These are phyloP conservation scores for Komagataella mondaviorum DNA, from an alignment of 805 yeast species.

Conservation along the genomic window DNA sequence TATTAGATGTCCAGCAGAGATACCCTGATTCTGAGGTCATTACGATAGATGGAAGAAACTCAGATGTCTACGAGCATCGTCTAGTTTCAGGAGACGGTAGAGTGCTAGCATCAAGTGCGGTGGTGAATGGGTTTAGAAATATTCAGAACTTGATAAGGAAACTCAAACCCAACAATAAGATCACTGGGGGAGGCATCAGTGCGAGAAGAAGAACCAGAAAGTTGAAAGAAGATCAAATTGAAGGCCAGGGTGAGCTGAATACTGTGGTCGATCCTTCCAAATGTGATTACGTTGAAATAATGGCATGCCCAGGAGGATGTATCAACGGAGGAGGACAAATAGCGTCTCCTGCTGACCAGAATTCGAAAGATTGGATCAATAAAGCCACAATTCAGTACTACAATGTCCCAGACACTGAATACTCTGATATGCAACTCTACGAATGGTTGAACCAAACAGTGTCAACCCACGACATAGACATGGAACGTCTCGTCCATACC, in stretches of 20 bases:
- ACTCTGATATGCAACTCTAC: slow-evolving; percentile 2
- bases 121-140: slow-evolving; percentile 85
- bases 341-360: slow-evolving; percentile 25
- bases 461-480: slow-evolving; percentile 15
- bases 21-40: slow-evolving; percentile 16
- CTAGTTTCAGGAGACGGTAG: slow-evolving; percentile 18
- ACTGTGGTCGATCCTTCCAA: slow-evolving; percentile 43
- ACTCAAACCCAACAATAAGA: slow-evolving; percentile 31
- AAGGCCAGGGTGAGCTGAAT: slow-evolving; percentile 19
- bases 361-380: slow-evolving; percentile 29
- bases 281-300: slow-evolving; percentile 80
- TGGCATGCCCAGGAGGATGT: slow-evolving; percentile 99
- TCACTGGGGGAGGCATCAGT: slow-evolving; percentile 4
- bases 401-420: slow-evolving; percentile 12
- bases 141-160: slow-evolving; percentile 88
- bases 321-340: slow-evolving; percentile 95
- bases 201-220: slow-evolving; percentile 7
- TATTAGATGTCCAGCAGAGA: slow-evolving; percentile 23
- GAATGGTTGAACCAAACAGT: slow-evolving; percentile 24
- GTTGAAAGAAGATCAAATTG: slow-evolving; percentile 19
- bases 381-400: slow-evolving; percentile 21
- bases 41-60: slow-evolving; percentile 51
- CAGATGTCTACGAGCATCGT: slow-evolving; percentile 61
- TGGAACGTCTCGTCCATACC: slow-evolving; percentile 27
- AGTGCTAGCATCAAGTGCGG: slow-evolving; percentile 42